Evolutionary conservation across 257 asterid species (phyloP), one percentile per base, ranked within the genome.

Genomic region (Cinchona pubescens): DNA sequence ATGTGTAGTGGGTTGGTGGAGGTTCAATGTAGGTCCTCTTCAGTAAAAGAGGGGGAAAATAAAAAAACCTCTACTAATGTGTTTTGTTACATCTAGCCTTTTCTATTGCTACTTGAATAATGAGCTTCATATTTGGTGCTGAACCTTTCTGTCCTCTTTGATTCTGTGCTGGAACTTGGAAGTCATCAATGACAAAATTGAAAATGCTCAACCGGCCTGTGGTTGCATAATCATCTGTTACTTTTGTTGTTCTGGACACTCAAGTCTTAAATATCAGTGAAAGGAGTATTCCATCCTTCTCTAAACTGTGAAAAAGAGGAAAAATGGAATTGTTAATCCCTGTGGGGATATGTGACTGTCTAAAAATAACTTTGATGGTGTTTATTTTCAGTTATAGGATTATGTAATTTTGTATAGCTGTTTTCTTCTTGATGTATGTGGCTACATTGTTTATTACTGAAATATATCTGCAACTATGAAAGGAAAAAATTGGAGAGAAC

Each of bases 401-500:
- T 56, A n/a, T 14, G 0, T 16, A 14, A 45, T 21, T 27, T 21
- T 65, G 49, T 18, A 38, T 43, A 0, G 32, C 12, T 9, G 27
- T 66, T 66, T 66, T 55, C 64, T 30, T 43, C 62, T 49, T 51
- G 74, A 37, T 48, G 42, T 37, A 64, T 64, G 58, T 7, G 10
- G 69, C 29, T 63, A 18, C 1, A 32, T 32, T 34, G 19, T 34
- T 25, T 19, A 19, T 23, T 25, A 49, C 74, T 19, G 27, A 30
- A 23, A 49, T 35, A 7, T 70, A 8, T 70, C 23, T 18, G 11
- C 27, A 42, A n/a, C 16, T 27, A 42, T 18, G 34, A 35, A 23
- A 10, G 66, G 46, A 37, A 62, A 25, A 46, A 42, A 29, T 5
- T 35, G 65, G 23, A 69, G 45, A 37, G 16, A 75, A n/a, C 19